Conservation (phyloP, 2,329 filamentous ascomycete genomes). For the Sporothrix mexicana region DNA sequence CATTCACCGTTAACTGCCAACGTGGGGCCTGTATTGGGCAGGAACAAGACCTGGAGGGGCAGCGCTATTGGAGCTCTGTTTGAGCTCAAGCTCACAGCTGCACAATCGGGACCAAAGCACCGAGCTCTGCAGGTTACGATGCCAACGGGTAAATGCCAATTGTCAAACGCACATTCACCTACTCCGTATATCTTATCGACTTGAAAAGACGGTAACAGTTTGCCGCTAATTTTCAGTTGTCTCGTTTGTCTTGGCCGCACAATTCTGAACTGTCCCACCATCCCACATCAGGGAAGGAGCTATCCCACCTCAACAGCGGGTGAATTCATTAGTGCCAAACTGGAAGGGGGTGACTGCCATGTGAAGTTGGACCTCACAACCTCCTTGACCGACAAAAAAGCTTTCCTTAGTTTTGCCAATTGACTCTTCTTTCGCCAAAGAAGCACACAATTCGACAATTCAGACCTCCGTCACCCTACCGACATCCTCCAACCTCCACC, state of each 20-base stretch:
- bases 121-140: neutral
- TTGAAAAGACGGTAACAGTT: neutral
- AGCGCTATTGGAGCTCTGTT: slow-evolving; percentile 9
- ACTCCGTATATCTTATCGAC: slow-evolving; percentile 10
- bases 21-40: slow-evolving; percentile 9
- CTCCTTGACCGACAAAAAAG: neutral
- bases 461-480: neutral
- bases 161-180: neutral
- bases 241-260: neutral
- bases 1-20: neutral
- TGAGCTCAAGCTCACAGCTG: slow-evolving; percentile 5
- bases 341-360: slow-evolving; percentile 13
- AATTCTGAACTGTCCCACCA: slow-evolving; percentile 2
- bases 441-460: neutral
- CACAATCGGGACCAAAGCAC: slow-evolving; percentile 12
- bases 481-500: neutral
- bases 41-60: neutral
- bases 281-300: slow-evolving; percentile 8
- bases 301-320: neutral
- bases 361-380: neutral
- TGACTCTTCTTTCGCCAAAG: too few species aligned
- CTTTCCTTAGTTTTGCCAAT: neutral
- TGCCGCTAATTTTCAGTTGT: neutral
- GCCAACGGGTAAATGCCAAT: neutral
- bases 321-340: slow-evolving; percentile 23